Evolutionary conservation across 2,329 filamentous ascomycete genomes (phyloP), one percentile per base, ranked within the genome.

Genomic region (Hawksworthiomyces lignivorus): DNA sequence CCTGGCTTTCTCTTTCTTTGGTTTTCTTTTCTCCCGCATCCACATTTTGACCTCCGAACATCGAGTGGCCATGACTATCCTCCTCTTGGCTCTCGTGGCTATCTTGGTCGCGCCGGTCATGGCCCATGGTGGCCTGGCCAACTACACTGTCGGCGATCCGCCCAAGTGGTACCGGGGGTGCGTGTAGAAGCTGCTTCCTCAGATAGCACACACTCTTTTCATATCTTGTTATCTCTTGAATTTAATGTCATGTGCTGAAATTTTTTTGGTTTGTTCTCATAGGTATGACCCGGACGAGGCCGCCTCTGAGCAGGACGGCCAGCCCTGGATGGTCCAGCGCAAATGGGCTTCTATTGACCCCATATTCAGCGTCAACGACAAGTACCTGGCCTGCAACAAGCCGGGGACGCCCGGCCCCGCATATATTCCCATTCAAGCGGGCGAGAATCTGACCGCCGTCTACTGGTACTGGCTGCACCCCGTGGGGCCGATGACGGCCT

Each of bases 381-480:
- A 53, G 7, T 56, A 48, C 29, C 38, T 65, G 2, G 59, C 62
- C 3, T 65, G 62, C 48, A 65, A 65, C 50, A 54, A 45, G 14
- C 62, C 62, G 0, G 62, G 55, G 30, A 54, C 53, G 2, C 48
- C 61, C 4, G 54, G 61, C 14, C 52, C 58, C 10, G 55, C 58
- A 1, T 62, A 62, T 49, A 65, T 65, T 36, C 59, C 61, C 20
- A 56, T 65, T 39, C 36, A 37, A 3, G 60, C 62, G 2, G 62
- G 62, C 18, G 54, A 60, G 11, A 56, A 55, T 44, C 52, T 65
- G 40, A 63, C 61, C 1, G 62, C 59, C 17, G 57, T 64, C 4
- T 65, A 65, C 51, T 64, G 59, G 59, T 63, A 60, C 51, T 65
- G 63, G 63, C 54, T 65, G 11, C 62, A 65, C 44, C 61, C 62